Evolutionary conservation across 805 yeast species (phyloP).

Genomic region (Lipomyces chichibuensis): DNA sequence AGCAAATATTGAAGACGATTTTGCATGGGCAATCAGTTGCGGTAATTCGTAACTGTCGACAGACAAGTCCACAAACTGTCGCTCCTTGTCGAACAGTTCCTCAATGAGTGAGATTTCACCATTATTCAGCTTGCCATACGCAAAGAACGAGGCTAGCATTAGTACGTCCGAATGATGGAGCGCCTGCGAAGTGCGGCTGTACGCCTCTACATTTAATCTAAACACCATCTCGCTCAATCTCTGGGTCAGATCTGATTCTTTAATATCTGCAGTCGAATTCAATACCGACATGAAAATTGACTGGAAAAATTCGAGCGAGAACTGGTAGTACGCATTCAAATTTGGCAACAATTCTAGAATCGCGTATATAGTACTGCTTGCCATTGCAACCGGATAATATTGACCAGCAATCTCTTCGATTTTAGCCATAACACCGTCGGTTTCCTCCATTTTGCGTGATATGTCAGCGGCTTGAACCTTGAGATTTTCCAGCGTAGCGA

Average conservation of each 20-base stretch:
- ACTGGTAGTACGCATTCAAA: slow-evolving; percentile 60
- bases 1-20: slow-evolving; percentile 13
- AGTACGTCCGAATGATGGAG: slow-evolving; percentile 52
- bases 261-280: slow-evolving; percentile 19
- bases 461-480: slow-evolving; percentile 65
- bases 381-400: slow-evolving; percentile 60
- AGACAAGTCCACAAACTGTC: slow-evolving; percentile 24
- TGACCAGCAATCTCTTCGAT: slow-evolving; percentile 54
- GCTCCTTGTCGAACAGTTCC: slow-evolving; percentile 19
- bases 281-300: slow-evolving; percentile 46
- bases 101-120: slow-evolving; percentile 24
- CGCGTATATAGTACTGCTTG: slow-evolving; percentile 55
- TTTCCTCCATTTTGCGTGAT: slow-evolving; percentile 56
- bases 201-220: slow-evolving; percentile 53
- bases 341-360: slow-evolving; percentile 50
- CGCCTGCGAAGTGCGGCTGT: slow-evolving; percentile 52
- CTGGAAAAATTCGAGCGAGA: slow-evolving; percentile 55
- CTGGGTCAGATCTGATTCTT: slow-evolving; percentile 16
- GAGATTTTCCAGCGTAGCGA: slow-evolving; percentile 63
- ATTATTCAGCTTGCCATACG: slow-evolving; percentile 14
- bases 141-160: slow-evolving; percentile 48
- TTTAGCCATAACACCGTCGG: slow-evolving; percentile 57
- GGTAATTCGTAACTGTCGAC: slow-evolving; percentile 17
- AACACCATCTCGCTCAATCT: slow-evolving; percentile 45
- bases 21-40: slow-evolving; percentile 13